A percentile compares a stretch with the other conserved stretches of the same genome.
Evolutionary conservation across 768 basidiomycete species (phyloP).

Genomic region (Neoboletus magnificus): DNA sequence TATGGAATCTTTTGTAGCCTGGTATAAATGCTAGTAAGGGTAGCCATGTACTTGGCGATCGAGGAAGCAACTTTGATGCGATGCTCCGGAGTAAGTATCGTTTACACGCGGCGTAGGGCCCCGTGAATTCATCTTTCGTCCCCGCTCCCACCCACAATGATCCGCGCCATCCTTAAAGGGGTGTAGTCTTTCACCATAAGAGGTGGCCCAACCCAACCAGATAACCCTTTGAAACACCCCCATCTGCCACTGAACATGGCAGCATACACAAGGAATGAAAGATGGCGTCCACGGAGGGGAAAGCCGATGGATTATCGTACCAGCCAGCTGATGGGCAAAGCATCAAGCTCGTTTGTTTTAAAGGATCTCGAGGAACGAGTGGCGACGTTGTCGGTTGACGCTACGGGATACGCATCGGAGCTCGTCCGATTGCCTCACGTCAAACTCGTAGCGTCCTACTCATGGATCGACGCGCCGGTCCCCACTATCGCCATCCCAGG

Average conservation of each 20-base stretch:
- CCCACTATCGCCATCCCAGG: constrained; percentile 56
- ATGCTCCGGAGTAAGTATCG: neutral
- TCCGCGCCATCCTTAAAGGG: constrained; percentile 8
- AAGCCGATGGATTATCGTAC: constrained; percentile 1
- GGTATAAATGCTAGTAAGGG: constrained; percentile 1
- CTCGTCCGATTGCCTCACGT: constrained; percentile 37
- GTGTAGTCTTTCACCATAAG: neutral
- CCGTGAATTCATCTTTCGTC: neutral
- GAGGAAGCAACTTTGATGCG: neutral
- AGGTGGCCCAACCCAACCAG: neutral
- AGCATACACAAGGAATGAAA: constrained; percentile 6
- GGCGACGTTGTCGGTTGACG: constrained; percentile 15
- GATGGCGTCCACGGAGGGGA: constrained; percentile 16
- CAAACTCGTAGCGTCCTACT: constrained; percentile 49
- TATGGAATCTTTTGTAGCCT: constrained; percentile 19
- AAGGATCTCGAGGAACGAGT: constrained; percentile 21
- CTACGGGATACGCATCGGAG: constrained; percentile 11
- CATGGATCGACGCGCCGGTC: constrained; percentile 41
- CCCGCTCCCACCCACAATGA: constrained; percentile 1
- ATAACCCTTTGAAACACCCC: neutral
- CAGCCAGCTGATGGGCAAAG: neutral
- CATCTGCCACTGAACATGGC: constrained; percentile 14
- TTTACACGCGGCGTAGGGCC: neutral
- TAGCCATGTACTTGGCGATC: neutral
- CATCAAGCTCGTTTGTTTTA: constrained; percentile 15